Evolutionary conservation across 73 alveolate genomes (phyloP).

Genomic region (Tetrahymena elliotti): DNA sequence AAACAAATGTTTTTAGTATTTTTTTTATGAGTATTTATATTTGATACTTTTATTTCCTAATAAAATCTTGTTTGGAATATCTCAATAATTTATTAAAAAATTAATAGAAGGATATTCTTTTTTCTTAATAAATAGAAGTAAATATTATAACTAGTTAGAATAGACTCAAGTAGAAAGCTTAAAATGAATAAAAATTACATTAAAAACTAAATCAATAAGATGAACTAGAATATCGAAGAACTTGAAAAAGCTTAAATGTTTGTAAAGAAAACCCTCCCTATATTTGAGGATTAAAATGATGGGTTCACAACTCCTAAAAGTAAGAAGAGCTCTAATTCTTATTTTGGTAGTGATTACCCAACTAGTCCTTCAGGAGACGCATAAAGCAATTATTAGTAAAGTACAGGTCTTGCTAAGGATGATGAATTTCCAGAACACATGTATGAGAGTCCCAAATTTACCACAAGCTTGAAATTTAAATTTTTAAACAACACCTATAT

Average conservation of each 20-base stretch:
- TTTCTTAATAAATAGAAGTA: background rate
- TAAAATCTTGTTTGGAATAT: too few relatives aligned
- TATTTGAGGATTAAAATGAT: background rate
- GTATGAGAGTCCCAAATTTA: background rate
- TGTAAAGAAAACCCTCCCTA: background rate
- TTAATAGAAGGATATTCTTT: background rate
- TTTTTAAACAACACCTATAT: background rate
- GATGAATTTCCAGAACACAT: background rate
- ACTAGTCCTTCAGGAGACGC: background rate
- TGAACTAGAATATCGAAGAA: background rate
- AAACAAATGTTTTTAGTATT: too few relatives aligned
- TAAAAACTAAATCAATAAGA: background rate
- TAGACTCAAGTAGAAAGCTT: background rate
- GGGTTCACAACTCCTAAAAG: background rate
- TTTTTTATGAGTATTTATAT: too few relatives aligned
- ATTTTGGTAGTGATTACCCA: background rate
- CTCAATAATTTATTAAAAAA: too few relatives aligned
- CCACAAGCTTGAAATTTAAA: background rate
- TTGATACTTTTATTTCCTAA: background rate
- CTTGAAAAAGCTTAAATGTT: background rate
- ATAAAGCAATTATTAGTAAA: background rate
- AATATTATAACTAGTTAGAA: background rate
- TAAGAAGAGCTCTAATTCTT: background rate
- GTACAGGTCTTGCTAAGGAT: background rate
- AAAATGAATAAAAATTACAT: background rate